Conservation (phyloP, 2,329 filamentous ascomycete genomes). For the Diaporthe citri region DNA sequence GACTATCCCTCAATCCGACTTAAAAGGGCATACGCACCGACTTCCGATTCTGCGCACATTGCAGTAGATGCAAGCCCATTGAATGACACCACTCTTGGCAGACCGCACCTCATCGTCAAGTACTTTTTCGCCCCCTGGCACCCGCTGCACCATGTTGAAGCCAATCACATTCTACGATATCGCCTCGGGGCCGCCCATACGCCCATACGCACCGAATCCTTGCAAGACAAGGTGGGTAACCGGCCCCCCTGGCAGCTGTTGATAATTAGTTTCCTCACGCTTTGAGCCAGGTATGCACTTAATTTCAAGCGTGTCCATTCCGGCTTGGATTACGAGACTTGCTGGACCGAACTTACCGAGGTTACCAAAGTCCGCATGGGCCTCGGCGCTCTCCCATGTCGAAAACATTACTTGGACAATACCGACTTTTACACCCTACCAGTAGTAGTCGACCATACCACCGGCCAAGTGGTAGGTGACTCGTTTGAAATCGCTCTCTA, state of each 20-base stretch:
- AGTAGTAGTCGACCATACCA: constrained; percentile 19
- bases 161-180: constrained; percentile 58
- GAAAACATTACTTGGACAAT: constrained; percentile 66
- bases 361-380: constrained; percentile 60
- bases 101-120: neutral
- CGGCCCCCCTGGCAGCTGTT: neutral
- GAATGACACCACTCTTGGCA: neutral
- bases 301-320: constrained; percentile 53
- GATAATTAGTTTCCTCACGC: no score
- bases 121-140: neutral
- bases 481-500: constrained; percentile 75
- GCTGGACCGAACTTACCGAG: constrained; percentile 66
- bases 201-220: constrained; percentile 49
- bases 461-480: constrained; percentile 63
- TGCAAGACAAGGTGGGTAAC: constrained; percentile 47
- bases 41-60: neutral
- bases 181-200: constrained; percentile 48
- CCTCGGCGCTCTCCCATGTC: constrained; percentile 61
- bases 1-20: neutral
- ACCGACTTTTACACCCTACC: constrained; percentile 51
- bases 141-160: constrained; percentile 35
- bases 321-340: constrained; percentile 48
- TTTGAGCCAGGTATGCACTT: constrained; percentile 49
- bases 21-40: neutral
- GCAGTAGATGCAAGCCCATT: neutral